Base-by-base conservation (phyloP, 208 protist genomes). In the Trypanosoma melophagium region DNA sequence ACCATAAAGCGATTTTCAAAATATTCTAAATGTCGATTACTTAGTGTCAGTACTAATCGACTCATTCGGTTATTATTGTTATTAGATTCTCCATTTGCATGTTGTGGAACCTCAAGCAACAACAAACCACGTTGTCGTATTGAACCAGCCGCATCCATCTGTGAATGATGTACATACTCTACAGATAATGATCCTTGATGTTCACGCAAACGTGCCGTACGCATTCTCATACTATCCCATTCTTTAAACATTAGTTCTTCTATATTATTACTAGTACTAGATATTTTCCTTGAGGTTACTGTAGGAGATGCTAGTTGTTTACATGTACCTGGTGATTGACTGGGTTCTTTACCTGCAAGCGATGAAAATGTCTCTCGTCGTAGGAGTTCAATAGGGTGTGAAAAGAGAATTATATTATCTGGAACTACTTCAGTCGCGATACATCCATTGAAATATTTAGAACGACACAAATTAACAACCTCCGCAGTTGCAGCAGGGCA, bases 401-500 rank as follows among this genome's bases (percentile, higher is more conserved):
- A 80, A 53, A 94, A 90, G 45, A 89, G 81, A 12, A 90, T 63
- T 12, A 83, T 80, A 31, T 80, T 78, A 5, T 89, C 89, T 0
- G 86, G 84, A 5, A 95, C 66, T 10, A 91, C 76, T 12, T 86
- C 77, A 0, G 77, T 83, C 2, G 79, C 86, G n/a, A 83, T 78
- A 17, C 77, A 80, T 16, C 89, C 86, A 47, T 88, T 81, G 63
- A 79, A 94, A 28, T 87, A 74, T 70, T 86, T 76, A 42, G 70
- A 79, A 1, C 86, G 83, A 60, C 78, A 84, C 8, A 94, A 71
- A 50, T 89, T 92, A n/a, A 86, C 38, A 21, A 92, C 75, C 52
- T 90, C 78, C 17, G 61, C 81, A 12, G 83, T 88, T 21, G 83
- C 68, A 13, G 53, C 63, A 1, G 89, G 83, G 52, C 76, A 85